Evolutionary conservation across 75 land plant genomes (phyloP).

Genomic region (Adiantum capillusveneris): DNA sequence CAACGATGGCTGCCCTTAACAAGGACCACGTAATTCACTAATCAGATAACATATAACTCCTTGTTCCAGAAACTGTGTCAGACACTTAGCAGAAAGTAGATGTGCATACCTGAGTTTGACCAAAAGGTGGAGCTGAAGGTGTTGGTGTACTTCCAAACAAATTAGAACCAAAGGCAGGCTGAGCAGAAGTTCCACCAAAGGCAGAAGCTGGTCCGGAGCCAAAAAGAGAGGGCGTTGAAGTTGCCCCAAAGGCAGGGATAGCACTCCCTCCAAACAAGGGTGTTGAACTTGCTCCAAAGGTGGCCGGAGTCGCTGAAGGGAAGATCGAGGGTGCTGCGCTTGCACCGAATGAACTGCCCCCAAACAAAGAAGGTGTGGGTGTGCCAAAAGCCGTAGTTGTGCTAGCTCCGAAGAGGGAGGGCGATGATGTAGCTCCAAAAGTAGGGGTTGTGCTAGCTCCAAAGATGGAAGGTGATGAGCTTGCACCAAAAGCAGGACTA

Average conservation of each 20-base stretch:
- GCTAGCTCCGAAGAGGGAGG: conserved; percentile 6
- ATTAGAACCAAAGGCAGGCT: conserved; percentile 7
- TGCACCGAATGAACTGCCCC: conserved; percentile 16
- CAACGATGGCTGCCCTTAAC: conserved; percentile 15
- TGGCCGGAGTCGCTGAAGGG: background rate
- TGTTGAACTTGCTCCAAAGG: conserved; percentile 11
- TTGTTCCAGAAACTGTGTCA: too few species aligned
- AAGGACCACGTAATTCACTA: background rate
- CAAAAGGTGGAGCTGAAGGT: conserved; percentile 23
- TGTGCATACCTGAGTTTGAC: conserved; percentile 25
- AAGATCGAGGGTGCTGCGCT: conserved; percentile 2
- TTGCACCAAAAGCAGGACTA: conserved; percentile 2
- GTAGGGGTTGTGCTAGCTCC: background rate
- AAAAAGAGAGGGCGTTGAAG: conserved; percentile 4
- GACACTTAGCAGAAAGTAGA: too few species aligned
- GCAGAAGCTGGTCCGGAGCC: conserved; percentile 9
- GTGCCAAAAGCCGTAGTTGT: background rate
- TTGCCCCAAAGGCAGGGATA: conserved; percentile 16
- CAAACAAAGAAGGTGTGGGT: background rate
- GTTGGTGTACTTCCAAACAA: conserved; percentile 15
- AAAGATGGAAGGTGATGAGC: conserved; percentile 1
- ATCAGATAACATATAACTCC: too few species aligned
- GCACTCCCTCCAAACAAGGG: conserved; percentile 30
- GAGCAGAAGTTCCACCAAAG: conserved; percentile 16
- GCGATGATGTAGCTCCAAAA: conserved; percentile 3